Percentiles rank a stretch among this genome's conserved stretches.
Conservation (phyloP, 2,329 filamentous ascomycete species). For the Microthyrium microscopicum region DNA sequence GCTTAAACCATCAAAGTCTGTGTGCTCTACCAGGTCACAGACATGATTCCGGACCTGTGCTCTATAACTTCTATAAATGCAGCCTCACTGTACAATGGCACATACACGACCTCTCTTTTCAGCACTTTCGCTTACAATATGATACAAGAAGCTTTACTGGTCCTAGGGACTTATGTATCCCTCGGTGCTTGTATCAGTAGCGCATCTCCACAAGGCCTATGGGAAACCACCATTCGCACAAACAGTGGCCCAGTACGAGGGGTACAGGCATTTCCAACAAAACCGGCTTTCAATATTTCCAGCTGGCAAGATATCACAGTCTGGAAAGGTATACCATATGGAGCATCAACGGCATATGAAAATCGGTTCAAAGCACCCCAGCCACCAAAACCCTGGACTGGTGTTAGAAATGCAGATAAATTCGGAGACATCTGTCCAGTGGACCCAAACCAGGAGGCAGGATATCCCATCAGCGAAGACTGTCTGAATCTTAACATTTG, state of each 20-base stretch:
- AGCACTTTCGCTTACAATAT: too few species aligned
- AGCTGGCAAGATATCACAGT: neutral
- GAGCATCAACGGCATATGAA: neutral
- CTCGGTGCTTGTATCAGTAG: too few species aligned
- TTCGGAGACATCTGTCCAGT: neutral
- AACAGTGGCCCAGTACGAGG: neutral
- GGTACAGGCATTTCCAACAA: neutral
- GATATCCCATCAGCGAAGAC: neutral
- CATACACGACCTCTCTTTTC: too few species aligned
- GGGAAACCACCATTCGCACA: neutral
- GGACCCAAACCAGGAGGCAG: neutral
- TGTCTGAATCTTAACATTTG: slow-evolving; percentile 1
- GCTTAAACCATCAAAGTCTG: too few species aligned
- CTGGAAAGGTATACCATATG: neutral
- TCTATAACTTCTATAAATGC: too few species aligned
- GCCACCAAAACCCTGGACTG: neutral
- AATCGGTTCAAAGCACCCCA: neutral
- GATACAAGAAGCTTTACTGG: too few species aligned
- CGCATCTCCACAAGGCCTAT: too few species aligned
- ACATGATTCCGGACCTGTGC: too few species aligned
- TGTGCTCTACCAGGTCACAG: too few species aligned
- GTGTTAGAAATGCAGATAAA: neutral
- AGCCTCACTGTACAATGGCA: too few species aligned
- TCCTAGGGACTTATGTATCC: too few species aligned
- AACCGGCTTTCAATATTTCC: neutral